Conservation (phyloP, 2,329 filamentous ascomycete species). For the Aureobasidium musti region DNA sequence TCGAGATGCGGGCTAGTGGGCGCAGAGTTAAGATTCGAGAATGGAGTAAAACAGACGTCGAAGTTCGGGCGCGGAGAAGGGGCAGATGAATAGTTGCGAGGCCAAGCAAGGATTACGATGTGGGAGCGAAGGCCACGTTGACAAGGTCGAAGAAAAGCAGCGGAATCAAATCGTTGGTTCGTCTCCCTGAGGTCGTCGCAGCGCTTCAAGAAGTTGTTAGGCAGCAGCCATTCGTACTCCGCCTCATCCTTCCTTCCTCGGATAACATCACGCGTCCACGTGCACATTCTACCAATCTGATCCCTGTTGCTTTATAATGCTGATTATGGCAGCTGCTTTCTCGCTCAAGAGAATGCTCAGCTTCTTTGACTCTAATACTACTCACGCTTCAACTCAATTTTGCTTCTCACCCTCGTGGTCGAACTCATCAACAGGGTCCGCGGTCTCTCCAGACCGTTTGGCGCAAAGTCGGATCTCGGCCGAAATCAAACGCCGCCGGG, state of each 20-base stretch:
- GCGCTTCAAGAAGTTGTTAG: neutral
- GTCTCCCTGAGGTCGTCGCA: conserved; percentile 14
- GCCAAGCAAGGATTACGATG: conserved; percentile 23
- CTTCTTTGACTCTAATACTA: neutral
- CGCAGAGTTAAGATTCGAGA: neutral
- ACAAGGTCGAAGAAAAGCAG: conserved; percentile 11
- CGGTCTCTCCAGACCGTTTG: conserved; percentile 21
- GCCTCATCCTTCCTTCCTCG: conserved; percentile 14
- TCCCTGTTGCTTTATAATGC: neutral
- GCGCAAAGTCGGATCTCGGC: conserved; percentile 6
- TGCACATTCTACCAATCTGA: neutral
- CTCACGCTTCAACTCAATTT: neutral
- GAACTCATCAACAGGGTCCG: conserved; percentile 4
- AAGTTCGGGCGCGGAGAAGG: neutral
- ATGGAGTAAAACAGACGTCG: conserved; percentile 16
- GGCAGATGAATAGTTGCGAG: conserved; percentile 18
- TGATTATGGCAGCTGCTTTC: neutral
- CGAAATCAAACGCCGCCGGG: neutral
- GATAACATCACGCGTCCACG: conserved; percentile 19
- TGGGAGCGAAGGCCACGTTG: conserved; percentile 20
- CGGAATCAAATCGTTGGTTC: neutral
- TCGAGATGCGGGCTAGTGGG: conserved; percentile 20
- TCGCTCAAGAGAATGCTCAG: neutral
- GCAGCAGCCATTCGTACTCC: conserved; percentile 22
- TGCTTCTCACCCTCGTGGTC: neutral